A percentile compares a stretch with the other conserved stretches of the same genome.
Evolutionary conservation across 495 filamentous ascomycete genomes (phyloP).

Genomic region (Penicillium verhagenii): DNA sequence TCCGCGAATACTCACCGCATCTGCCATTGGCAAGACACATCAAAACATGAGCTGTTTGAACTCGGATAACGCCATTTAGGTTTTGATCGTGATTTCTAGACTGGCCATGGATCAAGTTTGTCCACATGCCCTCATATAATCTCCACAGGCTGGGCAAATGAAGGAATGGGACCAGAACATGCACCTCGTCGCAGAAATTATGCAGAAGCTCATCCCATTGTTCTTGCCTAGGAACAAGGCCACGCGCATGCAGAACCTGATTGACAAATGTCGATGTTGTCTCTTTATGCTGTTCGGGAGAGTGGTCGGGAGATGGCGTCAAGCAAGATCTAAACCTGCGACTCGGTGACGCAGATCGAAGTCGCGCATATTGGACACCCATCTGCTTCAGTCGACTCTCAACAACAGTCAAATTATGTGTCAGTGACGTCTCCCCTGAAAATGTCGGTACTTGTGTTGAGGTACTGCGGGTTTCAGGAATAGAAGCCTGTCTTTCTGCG

Average conservation of each 20-base stretch:
- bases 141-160: slow-evolving; percentile 18
- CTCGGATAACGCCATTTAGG: slow-evolving; percentile 1
- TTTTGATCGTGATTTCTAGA: background rate
- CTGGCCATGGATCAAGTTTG: background rate
- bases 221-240: slow-evolving; percentile 7
- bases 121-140: slow-evolving; percentile 14
- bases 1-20: slow-evolving; percentile 23
- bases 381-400: slow-evolving; percentile 24
- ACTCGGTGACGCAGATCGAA: slow-evolving; percentile 7
- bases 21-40: slow-evolving; percentile 27
- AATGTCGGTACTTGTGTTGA: slow-evolving; percentile 13
- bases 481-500: background rate
- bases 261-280: background rate
- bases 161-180: slow-evolving; percentile 27
- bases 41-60: slow-evolving; percentile 16
- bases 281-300: background rate
- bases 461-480: background rate
- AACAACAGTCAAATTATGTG: slow-evolving; percentile 22
- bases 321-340: slow-evolving; percentile 9
- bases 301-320: slow-evolving; percentile 9
- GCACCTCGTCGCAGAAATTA: slow-evolving; percentile 24
- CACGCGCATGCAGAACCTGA: slow-evolving; percentile 6
- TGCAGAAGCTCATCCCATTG: slow-evolving; percentile 19
- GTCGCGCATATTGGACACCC: slow-evolving; percentile 11
- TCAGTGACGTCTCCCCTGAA: slow-evolving; percentile 28